A percentile compares a stretch with the other conserved stretches of the same genome.
These are phyloP conservation scores for Candida sp. DNA, from an alignment of 1,139 yeast genomes.

Conservation along the genomic window DNA sequence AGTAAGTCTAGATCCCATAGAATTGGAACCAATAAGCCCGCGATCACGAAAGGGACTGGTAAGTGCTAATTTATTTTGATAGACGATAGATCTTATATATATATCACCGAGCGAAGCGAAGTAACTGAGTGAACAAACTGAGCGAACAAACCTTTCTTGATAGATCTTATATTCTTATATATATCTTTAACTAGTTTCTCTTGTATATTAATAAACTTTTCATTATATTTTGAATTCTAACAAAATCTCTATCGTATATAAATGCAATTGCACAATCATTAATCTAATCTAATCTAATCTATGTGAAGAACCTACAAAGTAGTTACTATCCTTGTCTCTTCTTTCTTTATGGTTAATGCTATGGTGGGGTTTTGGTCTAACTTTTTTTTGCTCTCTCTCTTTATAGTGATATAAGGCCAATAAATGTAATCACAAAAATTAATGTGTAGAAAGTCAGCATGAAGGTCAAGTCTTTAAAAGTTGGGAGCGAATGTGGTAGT, in stretches of 20 bases:
- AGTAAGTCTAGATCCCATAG: background rate
- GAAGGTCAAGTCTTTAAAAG: background rate
- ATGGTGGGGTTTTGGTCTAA: too few relatives aligned
- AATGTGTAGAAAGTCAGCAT: background rate
- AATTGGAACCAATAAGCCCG: constrained; percentile 1
- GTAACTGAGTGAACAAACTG: too few relatives aligned
- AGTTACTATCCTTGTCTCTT: background rate
- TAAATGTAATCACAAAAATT: background rate
- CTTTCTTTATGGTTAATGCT: background rate
- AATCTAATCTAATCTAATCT: background rate
- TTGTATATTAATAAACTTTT: background rate
- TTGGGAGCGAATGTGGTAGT: background rate
- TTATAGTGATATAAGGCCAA: background rate
- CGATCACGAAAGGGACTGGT: background rate
- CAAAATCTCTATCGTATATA: background rate
- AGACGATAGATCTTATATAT: background rate
- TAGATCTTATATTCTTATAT: background rate
- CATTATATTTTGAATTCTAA: background rate
- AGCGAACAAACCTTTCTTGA: background rate
- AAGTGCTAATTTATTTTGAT: background rate
- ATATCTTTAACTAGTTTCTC: background rate
- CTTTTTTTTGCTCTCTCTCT: too few relatives aligned
- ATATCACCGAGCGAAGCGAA: too few relatives aligned
- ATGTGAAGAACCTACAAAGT: too few relatives aligned
- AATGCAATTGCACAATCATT: background rate